Conservation (phyloP, 2,329 filamentous ascomycete species). For the Stemphylium lycopersici region DNA sequence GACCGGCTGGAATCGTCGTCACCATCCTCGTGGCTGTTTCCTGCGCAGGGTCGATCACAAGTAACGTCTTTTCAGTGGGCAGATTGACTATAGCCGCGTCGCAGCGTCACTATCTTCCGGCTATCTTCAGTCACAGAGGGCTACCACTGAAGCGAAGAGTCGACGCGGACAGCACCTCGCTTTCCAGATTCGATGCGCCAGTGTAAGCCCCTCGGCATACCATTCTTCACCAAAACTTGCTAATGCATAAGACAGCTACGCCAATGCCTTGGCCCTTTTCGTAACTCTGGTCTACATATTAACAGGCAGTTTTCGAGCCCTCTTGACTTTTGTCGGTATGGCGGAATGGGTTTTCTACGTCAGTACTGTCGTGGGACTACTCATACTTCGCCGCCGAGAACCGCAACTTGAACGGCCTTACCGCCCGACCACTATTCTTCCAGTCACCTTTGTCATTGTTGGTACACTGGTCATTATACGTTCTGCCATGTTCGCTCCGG, state of each 20-base stretch:
- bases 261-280: slow-evolving; percentile 34
- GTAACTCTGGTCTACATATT: slow-evolving; percentile 63
- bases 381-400: slow-evolving; percentile 63
- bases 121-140: slow-evolving; percentile 39
- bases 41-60: slow-evolving; percentile 66
- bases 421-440: slow-evolving; percentile 59
- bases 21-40: slow-evolving; percentile 65
- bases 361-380: slow-evolving; percentile 64
- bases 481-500: slow-evolving; percentile 64
- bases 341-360: slow-evolving; percentile 67
- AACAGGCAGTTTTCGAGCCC: slow-evolving; percentile 65
- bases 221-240: slow-evolving; percentile 15
- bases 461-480: slow-evolving; percentile 66
- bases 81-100: slow-evolving; percentile 66
- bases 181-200: slow-evolving; percentile 39
- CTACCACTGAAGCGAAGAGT: slow-evolving; percentile 20
- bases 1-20: slow-evolving; percentile 59
- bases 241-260: slow-evolving; percentile 26
- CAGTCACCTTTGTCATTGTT: slow-evolving; percentile 61
- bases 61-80: slow-evolving; percentile 67
- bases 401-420: slow-evolving; percentile 63
- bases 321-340: slow-evolving; percentile 59
- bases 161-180: slow-evolving; percentile 2
- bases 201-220: slow-evolving; percentile 24
- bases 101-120: slow-evolving; percentile 44